phyloP scores from a whole-genome alignment of 352 stramenopile species.

The Globisporangium solare region DNA sequence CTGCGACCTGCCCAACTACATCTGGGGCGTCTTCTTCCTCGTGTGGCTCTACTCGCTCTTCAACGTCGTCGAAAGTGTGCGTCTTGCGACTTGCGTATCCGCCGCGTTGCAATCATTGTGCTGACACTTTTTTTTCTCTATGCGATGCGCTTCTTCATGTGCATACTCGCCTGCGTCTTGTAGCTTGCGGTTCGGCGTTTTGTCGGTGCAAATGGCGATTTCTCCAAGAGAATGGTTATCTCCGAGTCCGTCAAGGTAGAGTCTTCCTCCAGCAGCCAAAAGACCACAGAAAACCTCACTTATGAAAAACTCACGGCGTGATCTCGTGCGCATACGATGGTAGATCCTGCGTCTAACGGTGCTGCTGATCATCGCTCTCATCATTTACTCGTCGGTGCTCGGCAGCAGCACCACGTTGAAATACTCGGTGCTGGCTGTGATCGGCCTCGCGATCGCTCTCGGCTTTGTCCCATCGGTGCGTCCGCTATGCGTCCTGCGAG shows the following conservation, averaged over 20 bases:
- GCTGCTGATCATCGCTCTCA: constrained; percentile 73
- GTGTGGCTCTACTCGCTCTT: constrained; percentile 88
- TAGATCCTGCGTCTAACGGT: constrained; percentile 76
- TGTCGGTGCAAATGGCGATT: constrained; percentile 73
- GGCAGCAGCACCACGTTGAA: constrained; percentile 69
- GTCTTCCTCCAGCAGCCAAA: neutral
- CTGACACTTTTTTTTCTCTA: neutral
- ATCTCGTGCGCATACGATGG: neutral
- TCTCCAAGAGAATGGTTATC: constrained; percentile 87
- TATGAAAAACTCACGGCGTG: no score
- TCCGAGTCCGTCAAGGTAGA: constrained; percentile 83
- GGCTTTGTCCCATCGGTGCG: constrained; percentile 78
- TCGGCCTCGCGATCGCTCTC: constrained; percentile 76
- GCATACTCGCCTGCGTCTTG: neutral
- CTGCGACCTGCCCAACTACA: constrained; percentile 73
- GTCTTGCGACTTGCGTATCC: constrained; percentile 8
- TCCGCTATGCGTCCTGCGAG: neutral
- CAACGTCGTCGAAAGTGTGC: constrained; percentile 82
- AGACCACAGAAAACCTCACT: neutral
- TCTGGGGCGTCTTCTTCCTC: constrained; percentile 88
- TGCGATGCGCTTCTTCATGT: constrained; percentile 4
- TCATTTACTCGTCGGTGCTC: constrained; percentile 81
- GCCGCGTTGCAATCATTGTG: neutral
- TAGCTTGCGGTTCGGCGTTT: constrained; percentile 75
- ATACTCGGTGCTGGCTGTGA: constrained; percentile 81